These are phyloP conservation scores for Cornus controversa DNA, from an alignment of 148 eudicot genomes.

Conservation along the genomic window DNA sequence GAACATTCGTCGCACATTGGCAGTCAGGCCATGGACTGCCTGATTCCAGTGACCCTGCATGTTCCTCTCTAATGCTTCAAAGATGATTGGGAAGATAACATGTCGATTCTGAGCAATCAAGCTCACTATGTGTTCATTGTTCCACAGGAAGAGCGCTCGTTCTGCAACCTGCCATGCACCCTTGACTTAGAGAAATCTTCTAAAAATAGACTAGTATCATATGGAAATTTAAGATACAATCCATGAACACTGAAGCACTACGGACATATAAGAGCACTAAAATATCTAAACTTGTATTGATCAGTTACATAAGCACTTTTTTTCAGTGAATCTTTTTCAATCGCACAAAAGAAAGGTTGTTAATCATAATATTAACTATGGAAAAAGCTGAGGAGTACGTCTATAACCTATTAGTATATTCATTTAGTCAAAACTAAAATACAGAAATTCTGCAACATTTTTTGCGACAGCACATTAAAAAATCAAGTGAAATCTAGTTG, in stretches of 20 bases:
- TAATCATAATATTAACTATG: too few relatives aligned
- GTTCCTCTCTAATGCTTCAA: slow-evolving; percentile 42
- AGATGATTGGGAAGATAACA: slow-evolving; percentile 46
- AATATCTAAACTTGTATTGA: too few relatives aligned
- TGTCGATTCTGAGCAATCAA: slow-evolving; percentile 42
- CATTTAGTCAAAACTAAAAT: too few relatives aligned
- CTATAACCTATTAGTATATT: too few relatives aligned
- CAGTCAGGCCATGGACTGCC: slow-evolving; percentile 46
- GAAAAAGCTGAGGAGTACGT: background rate
- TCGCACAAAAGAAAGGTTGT: background rate
- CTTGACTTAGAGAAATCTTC: slow-evolving; percentile 7
- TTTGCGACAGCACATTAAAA: too few relatives aligned
- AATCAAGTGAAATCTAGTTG: background rate
- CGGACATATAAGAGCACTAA: background rate
- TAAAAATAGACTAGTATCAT: background rate
- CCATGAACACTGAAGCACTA: background rate
- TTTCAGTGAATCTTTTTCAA: background rate
- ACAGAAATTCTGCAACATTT: too few relatives aligned
- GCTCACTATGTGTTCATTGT: slow-evolving; percentile 49
- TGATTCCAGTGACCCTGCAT: slow-evolving; percentile 50
- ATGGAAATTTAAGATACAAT: background rate
- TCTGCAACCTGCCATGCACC: slow-evolving; percentile 45
- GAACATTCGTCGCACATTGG: slow-evolving; percentile 48
- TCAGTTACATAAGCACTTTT: background rate
- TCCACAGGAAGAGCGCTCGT: slow-evolving; percentile 56